Conservation (phyloP, 306 rosid genomes). For the Glycine tomentella region DNA sequence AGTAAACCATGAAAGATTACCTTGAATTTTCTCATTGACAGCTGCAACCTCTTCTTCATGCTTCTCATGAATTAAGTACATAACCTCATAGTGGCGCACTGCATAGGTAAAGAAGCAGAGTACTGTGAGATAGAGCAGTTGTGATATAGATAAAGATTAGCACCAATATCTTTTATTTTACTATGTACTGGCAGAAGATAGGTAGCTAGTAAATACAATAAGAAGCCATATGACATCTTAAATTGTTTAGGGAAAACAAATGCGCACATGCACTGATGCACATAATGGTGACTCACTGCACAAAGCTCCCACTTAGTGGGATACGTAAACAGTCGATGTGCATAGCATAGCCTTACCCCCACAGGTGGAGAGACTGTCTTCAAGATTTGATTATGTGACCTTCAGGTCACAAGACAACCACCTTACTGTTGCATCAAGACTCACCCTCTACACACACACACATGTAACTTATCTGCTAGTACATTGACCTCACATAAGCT, state of each 20-base stretch:
- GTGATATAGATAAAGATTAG: constrained; percentile 17
- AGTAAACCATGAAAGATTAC: constrained; percentile 47
- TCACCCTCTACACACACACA: neutral
- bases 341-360: neutral
- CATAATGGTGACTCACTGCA: neutral
- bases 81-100: constrained; percentile 95
- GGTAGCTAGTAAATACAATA: constrained; percentile 28
- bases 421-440: constrained; percentile 1
- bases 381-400: neutral
- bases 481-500: neutral
- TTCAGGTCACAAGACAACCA: neutral
- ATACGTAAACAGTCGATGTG: neutral
- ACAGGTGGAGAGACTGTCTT: neutral
- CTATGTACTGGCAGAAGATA: neutral
- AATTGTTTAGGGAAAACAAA: neutral
- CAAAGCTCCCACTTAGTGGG: neutral
- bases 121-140: constrained; percentile 41
- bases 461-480: neutral
- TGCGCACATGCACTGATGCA: neutral
- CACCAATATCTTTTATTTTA: neutral
- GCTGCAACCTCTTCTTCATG: constrained; percentile 74
- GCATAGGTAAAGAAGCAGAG: constrained; percentile 39
- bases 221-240: constrained; percentile 13
- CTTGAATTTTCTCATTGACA: constrained; percentile 81
- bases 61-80: constrained; percentile 87